A percentile compares a stretch with the other conserved stretches of the same genome.
phyloP scores from a whole-genome alignment of 2,329 filamentous ascomycete genomes.

The Fusarium citri region DNA sequence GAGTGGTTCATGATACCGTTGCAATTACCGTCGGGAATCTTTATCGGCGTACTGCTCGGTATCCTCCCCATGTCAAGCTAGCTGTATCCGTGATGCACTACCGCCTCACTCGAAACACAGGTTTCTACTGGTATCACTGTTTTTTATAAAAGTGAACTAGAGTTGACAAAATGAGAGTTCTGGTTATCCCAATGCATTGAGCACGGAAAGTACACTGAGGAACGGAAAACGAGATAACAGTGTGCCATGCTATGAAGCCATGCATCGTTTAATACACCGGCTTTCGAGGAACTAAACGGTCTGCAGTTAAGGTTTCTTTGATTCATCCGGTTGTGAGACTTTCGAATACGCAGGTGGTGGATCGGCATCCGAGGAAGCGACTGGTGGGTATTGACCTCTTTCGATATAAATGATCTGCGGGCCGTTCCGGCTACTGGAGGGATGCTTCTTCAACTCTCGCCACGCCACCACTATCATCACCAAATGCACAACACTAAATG shows the following conservation, averaged over 20 bases:
- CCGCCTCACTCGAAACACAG: background rate
- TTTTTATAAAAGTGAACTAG: background rate
- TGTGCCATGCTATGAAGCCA: too few relatives aligned
- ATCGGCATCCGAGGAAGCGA: background rate
- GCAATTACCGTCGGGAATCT: background rate
- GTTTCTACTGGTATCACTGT: background rate
- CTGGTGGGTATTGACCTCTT: background rate
- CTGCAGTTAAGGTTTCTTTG: background rate
- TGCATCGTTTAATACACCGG: too few relatives aligned
- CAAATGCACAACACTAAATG: background rate
- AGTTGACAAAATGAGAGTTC: background rate
- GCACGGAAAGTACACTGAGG: background rate
- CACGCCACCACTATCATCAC: background rate
- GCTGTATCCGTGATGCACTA: conserved; percentile 8
- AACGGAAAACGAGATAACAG: background rate
- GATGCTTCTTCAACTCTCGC: background rate
- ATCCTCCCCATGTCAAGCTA: background rate
- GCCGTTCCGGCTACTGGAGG: background rate
- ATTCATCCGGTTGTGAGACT: background rate
- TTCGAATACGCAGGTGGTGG: background rate
- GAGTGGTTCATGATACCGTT: background rate
- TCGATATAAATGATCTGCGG: background rate
- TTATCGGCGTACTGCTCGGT: background rate
- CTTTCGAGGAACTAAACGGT: too few relatives aligned
- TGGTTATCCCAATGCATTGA: background rate